These are phyloP conservation scores for Xanthoceras sorbifolium DNA, from an alignment of 345 rosid genomes.

Conservation along the genomic window DNA sequence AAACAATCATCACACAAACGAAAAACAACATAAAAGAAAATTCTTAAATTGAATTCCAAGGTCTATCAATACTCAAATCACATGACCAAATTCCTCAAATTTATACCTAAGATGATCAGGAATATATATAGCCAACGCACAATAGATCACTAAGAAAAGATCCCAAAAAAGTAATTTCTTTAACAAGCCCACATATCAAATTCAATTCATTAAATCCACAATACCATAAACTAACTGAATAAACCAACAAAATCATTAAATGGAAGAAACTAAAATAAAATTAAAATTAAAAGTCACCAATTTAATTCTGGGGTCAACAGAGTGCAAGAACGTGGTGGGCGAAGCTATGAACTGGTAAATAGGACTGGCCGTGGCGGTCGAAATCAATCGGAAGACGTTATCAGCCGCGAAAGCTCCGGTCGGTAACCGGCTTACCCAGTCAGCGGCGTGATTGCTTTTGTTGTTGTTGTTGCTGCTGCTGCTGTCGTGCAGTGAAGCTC, in stretches of 20 bases:
- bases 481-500: constrained; percentile 41
- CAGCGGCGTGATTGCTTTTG: constrained; percentile 29
- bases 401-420: constrained; percentile 61
- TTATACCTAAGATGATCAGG: neutral
- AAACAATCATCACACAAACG: too few species aligned
- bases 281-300: constrained; percentile 44
- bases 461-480: too few species aligned
- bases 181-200: neutral
- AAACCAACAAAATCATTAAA: neutral
- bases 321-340: constrained; percentile 80
- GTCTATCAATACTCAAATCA: neutral
- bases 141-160: neutral
- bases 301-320: constrained; percentile 85
- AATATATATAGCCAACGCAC: neutral
- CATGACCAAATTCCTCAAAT: neutral
- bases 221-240: neutral
- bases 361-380: constrained; percentile 84
- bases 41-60: neutral
- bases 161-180: neutral
- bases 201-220: too few species aligned
- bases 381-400: constrained; percentile 67
- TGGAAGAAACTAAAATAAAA: neutral
- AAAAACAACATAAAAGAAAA: too few species aligned
- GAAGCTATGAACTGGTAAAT: constrained; percentile 81
- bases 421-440: constrained; percentile 69